Evolutionary conservation across 306 rosid species (phyloP), one percentile per base, ranked within the genome.

Genomic region (Cucumis melo): DNA sequence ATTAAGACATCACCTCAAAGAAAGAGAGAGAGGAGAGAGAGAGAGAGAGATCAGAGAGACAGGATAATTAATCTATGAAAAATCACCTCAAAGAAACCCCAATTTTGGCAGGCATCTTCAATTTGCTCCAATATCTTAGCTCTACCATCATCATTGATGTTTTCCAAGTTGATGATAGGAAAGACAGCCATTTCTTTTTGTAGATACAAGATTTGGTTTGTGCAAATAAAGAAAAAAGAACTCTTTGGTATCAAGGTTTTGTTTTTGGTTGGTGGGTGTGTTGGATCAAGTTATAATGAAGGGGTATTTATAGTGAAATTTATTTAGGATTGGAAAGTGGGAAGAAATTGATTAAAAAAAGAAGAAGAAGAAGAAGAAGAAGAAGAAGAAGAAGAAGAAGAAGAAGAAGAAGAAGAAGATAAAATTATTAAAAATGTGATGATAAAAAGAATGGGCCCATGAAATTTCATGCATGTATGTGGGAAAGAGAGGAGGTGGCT

Each of bases 71-170:
- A 39, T 44, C 51, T 46, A 32, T 13, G 41, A 41, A 48, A 39
- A 48, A 39, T 78, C 78, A 93, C 98, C 97, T 93, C 97, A 78
- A 93, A 91, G 90, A 93, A 93, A 44, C 97, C 98, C 98, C 96
- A 91, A 80, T 91, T 91, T 75, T 91, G 92, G 81, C 98, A 93
- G 36, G 98, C 96, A 75, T 93, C 93, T 38, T 88, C 91, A 81
- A 93, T 87, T 81, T 79, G 85, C 57, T 78, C 92, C 98, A 91
- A 79, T 59, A 83, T 90, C 0, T 77, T 81, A 71, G 65, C 79
- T 48, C 97, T 93, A 74, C 84, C 96, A 75, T 84, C 92, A 21
- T 96, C 96, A 76, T 89, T 88, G 81, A 91, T 85, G 54, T 81
- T 86, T 87, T 84, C 88, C 82, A 88, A 80, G 90, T 61, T 89